Evolutionary conservation across 2,329 filamentous ascomycete genomes (phyloP).

Genomic region (Leptographium procerum): DNA sequence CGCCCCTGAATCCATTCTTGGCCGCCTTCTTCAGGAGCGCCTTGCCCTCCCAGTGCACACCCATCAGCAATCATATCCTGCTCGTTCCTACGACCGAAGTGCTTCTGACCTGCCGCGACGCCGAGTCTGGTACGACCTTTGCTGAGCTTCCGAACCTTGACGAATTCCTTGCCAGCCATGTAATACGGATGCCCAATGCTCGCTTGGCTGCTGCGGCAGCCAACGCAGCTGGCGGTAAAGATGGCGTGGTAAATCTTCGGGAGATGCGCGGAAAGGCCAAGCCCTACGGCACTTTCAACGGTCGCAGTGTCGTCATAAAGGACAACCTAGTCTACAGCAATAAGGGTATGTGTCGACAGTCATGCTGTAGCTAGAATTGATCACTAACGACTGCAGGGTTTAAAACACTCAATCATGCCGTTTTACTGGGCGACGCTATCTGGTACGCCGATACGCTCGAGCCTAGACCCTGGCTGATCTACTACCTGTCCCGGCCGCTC

Average conservation of each 20-base stretch:
- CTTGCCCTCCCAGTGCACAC: constrained; percentile 80
- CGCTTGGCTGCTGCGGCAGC: constrained; percentile 33
- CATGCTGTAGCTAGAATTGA: not conserved
- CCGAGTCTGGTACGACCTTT: constrained; percentile 63
- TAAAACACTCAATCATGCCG: constrained; percentile 81
- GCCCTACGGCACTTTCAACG: constrained; percentile 87
- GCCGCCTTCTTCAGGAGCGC: constrained; percentile 98
- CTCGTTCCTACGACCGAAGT: constrained; percentile 90
- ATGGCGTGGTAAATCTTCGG: constrained; percentile 53
- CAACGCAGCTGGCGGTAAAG: constrained; percentile 41
- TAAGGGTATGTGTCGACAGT: constrained; percentile 56
- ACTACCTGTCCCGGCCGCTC: constrained; percentile 86
- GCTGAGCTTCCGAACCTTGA: constrained; percentile 77
- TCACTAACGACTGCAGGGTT: constrained; percentile 49
- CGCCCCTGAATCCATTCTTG: constrained; percentile 92
- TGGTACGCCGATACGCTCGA: constrained; percentile 88
- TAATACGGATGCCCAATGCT: constrained; percentile 62
- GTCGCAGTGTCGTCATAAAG: constrained; percentile 86
- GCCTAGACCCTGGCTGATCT: constrained; percentile 87
- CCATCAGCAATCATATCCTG: constrained; percentile 83
- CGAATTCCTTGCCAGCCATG: constrained; percentile 94
- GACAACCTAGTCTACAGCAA: constrained; percentile 90
- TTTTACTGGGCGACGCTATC: constrained; percentile 69
- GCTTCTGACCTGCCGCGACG: constrained; percentile 76
- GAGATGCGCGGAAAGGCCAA: constrained; percentile 89